phyloP scores from a whole-genome alignment of 176 grass and related monocot genomes.

The Oryza meyeriana region DNA sequence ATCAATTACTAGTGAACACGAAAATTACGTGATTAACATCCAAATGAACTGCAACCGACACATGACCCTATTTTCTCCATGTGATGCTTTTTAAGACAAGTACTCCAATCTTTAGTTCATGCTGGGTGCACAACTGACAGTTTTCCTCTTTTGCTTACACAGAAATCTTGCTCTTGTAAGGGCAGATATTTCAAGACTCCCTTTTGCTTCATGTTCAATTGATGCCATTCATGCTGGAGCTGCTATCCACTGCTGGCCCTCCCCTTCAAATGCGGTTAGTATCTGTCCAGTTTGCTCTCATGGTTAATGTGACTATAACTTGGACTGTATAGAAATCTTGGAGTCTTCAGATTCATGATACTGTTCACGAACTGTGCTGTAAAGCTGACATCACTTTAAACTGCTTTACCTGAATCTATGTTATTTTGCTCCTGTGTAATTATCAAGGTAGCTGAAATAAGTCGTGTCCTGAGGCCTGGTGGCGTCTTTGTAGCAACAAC shows the following conservation, averaged over 20 bases:
- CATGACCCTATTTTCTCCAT: not conserved
- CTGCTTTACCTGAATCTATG: not conserved
- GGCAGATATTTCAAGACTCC: constrained; percentile 93
- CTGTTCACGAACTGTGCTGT: not conserved
- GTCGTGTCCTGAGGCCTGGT: constrained; percentile 75
- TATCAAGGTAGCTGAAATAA: constrained; percentile 94
- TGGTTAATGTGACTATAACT: not conserved
- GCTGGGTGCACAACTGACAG: not conserved
- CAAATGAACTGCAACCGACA: not conserved
- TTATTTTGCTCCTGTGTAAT: constrained; percentile 24
- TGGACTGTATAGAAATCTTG: not conserved
- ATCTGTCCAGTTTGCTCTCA: not conserved
- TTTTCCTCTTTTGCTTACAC: constrained; percentile 3
- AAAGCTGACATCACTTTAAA: not conserved
- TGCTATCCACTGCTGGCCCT: constrained; percentile 96
- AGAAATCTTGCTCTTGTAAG: constrained; percentile 92
- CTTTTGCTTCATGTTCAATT: constrained; percentile 82
- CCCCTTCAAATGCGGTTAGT: constrained; percentile 82
- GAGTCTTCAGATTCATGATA: not conserved
- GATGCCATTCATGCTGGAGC: constrained; percentile 93
- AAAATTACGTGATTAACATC: not conserved
- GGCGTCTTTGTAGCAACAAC: constrained; percentile 90
- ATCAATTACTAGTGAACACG: not conserved
- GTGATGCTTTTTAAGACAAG: not conserved
- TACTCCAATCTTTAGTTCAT: constrained; percentile 1